These are phyloP conservation scores for Coemansia furcata DNA, from an alignment of 192 early-diverging fungal genomes.

Conservation along the genomic window DNA sequence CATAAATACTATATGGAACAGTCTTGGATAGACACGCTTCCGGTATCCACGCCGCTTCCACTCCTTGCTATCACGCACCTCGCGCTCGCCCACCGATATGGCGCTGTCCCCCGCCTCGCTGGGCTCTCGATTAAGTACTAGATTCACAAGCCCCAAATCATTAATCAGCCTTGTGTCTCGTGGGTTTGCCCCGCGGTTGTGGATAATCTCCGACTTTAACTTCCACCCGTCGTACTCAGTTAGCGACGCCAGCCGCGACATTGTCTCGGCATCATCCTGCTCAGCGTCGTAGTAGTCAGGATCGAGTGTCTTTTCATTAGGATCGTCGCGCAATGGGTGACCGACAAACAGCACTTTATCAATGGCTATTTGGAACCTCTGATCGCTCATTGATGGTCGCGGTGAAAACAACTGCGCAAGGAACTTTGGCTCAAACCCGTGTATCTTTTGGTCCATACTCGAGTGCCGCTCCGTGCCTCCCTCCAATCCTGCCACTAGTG, in stretches of 20 bases:
- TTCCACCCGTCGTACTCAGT: conserved; percentile 44
- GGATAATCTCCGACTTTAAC: conserved; percentile 28
- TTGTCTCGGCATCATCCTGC: conserved; percentile 54
- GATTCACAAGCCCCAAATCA: conserved; percentile 44
- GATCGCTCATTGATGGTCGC: conserved; percentile 73
- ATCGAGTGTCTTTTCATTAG: conserved; percentile 53
- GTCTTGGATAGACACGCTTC: conserved; percentile 34
- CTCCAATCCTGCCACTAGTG: not conserved
- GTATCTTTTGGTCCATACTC: conserved; percentile 44
- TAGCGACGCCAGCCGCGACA: conserved; percentile 39
- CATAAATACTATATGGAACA: conserved; percentile 53
- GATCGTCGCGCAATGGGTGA: conserved; percentile 59
- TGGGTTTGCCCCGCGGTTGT: conserved; percentile 19
- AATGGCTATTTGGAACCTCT: conserved; percentile 81
- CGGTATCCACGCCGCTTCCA: conserved; percentile 49
- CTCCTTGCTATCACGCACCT: conserved; percentile 52
- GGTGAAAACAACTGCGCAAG: conserved; percentile 88
- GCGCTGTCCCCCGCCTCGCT: conserved; percentile 51
- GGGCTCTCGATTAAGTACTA: conserved; percentile 50
- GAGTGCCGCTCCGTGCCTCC: not conserved
- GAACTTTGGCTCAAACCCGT: conserved; percentile 71
- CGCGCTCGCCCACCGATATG: conserved; percentile 50
- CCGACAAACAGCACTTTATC: conserved; percentile 86
- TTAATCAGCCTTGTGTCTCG: conserved; percentile 43
- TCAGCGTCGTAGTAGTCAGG: conserved; percentile 64